phyloP scores from a whole-genome alignment of 1,139 yeast species.

The Scheffersomyces segobiensis region DNA sequence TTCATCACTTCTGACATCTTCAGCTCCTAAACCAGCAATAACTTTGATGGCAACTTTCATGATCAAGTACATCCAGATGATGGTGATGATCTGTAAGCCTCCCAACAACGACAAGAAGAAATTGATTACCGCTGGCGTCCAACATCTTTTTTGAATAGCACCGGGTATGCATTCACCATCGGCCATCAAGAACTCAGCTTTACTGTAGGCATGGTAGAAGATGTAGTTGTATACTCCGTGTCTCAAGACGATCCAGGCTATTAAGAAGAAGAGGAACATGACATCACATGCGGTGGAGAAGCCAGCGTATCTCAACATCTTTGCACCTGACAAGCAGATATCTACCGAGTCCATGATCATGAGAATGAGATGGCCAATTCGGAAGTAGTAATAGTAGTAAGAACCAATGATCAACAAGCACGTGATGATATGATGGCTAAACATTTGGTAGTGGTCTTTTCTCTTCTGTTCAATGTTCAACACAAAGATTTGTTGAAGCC shows the following conservation, averaged over 20 bases:
- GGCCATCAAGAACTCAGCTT: conserved; percentile 37
- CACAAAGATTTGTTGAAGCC: conserved; percentile 81
- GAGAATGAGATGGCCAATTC: conserved; percentile 78
- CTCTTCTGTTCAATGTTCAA: conserved; percentile 76
- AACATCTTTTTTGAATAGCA: conserved; percentile 47
- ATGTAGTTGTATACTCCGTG: conserved; percentile 76
- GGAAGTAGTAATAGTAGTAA: conserved; percentile 68
- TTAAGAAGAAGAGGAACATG: conserved; percentile 65
- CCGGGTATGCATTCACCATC: conserved; percentile 39
- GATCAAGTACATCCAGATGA: conserved; percentile 78
- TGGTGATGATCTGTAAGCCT: conserved; percentile 64
- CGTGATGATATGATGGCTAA: conserved; percentile 84
- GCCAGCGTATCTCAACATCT: conserved; percentile 74
- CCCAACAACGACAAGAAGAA: conserved; percentile 58
- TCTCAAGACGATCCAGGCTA: conserved; percentile 70
- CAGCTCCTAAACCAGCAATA: conserved; percentile 71
- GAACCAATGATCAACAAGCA: conserved; percentile 68
- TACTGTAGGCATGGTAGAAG: conserved; percentile 50
- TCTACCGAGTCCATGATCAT: conserved; percentile 86
- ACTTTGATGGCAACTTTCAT: conserved; percentile 69
- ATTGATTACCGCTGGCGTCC: conserved; percentile 52
- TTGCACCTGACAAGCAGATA: conserved; percentile 68
- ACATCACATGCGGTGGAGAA: conserved; percentile 60
- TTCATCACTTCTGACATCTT: conserved; percentile 81
- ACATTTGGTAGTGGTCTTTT: conserved; percentile 85